A percentile compares a stretch with the other conserved stretches of the same genome.
phyloP scores from a whole-genome alignment of 306 rosid species.

The Vigna hirtella region DNA sequence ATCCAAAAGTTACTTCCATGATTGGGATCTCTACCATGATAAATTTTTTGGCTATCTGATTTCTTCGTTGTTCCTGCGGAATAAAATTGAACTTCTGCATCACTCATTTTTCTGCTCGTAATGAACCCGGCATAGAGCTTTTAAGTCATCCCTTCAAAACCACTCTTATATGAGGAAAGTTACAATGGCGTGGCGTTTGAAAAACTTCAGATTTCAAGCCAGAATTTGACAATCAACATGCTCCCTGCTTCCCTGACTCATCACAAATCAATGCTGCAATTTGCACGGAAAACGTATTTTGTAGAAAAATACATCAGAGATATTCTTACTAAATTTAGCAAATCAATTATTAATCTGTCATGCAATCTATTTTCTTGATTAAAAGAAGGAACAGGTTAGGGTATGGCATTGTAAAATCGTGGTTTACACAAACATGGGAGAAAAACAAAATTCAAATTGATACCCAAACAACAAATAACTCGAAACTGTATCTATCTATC shows the following conservation, averaged over 20 bases:
- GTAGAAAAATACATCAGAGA: not conserved
- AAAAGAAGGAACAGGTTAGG: not conserved
- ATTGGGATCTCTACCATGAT: constrained; percentile 54
- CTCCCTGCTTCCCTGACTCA: constrained; percentile 17
- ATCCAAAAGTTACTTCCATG: constrained; percentile 76
- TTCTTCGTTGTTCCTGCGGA: constrained; percentile 47
- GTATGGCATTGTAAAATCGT: not conserved
- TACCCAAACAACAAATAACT: not conserved
- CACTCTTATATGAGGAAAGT: constrained; percentile 14
- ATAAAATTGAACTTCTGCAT: constrained; percentile 42
- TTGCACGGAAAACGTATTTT: not conserved
- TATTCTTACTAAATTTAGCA: not conserved
- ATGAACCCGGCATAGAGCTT: constrained; percentile 31
- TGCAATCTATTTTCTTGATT: not conserved
- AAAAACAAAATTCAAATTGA: not conserved
- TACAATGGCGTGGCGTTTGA: not conserved
- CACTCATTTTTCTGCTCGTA: constrained; percentile 48
- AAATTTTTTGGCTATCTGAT: constrained; percentile 50
- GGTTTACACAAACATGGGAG: not conserved
- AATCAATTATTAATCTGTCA: not conserved
- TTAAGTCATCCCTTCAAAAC: constrained; percentile 3
- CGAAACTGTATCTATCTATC: too few relatives aligned
- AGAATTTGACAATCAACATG: constrained; percentile 29
- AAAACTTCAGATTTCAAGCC: constrained; percentile 3
- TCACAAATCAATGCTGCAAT: constrained; percentile 7